Evolutionary conservation across 2,329 filamentous ascomycete genomes (phyloP).

Genomic region (Penicillium aurantiogriseum): DNA sequence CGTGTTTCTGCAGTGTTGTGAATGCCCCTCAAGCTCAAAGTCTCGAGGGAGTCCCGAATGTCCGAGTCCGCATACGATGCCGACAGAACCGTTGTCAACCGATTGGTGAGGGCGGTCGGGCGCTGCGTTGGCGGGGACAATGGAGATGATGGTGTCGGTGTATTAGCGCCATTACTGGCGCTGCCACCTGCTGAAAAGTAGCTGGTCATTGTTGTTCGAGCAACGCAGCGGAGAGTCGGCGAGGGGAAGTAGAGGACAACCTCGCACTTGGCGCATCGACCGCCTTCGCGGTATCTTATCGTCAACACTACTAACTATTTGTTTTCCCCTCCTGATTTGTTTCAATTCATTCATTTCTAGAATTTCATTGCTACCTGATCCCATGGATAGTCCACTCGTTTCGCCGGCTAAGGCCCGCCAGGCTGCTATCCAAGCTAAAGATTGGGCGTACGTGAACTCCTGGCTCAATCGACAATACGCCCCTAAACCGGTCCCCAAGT

Average conservation of each 20-base stretch:
- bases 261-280: constrained; percentile 17
- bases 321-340: background rate
- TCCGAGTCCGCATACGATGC: constrained; percentile 90
- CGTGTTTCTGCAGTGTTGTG: constrained; percentile 75
- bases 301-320: constrained; percentile 7
- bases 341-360: background rate
- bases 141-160: constrained; percentile 30
- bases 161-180: constrained; percentile 26
- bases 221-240: constrained; percentile 9
- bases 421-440: constrained; percentile 77
- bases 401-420: constrained; percentile 67
- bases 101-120: constrained; percentile 70
- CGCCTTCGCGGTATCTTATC: constrained; percentile 26
- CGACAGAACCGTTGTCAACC: constrained; percentile 81
- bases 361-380: constrained; percentile 13
- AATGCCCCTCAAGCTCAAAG: constrained; percentile 70
- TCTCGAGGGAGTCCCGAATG: constrained; percentile 77
- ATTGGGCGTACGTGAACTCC: constrained; percentile 83
- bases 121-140: constrained; percentile 34
- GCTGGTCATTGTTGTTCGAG: constrained; percentile 33
- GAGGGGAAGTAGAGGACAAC: constrained; percentile 24
- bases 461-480: constrained; percentile 75
- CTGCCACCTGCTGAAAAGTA: constrained; percentile 32
- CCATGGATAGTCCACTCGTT: constrained; percentile 48
- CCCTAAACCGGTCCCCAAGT: constrained; percentile 63